Percentiles rank a stretch among this genome's conserved stretches.
Evolutionary conservation across 2,329 filamentous ascomycete genomes (phyloP).

Genomic region (Rhytidhysteron rufulum): DNA sequence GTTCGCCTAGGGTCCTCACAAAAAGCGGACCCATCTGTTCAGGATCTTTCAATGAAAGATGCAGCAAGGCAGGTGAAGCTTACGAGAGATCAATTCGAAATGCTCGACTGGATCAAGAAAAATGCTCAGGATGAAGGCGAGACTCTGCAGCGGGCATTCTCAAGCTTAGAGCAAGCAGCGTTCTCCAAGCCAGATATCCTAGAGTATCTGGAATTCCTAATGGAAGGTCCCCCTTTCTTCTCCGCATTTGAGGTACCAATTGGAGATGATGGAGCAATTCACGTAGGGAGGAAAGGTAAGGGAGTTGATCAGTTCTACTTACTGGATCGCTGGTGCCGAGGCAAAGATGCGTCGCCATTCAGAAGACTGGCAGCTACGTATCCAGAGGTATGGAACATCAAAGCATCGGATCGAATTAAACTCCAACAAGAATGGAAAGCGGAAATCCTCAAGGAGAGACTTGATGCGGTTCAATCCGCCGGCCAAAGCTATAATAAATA

Average conservation of each 20-base stretch:
- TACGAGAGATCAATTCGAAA: background rate
- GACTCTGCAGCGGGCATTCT: background rate
- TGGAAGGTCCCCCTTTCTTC: slow-evolving; percentile 43
- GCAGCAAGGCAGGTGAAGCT: background rate
- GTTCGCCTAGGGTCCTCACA: slow-evolving; percentile 60
- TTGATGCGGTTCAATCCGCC: no score
- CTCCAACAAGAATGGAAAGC: background rate
- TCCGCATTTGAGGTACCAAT: slow-evolving; percentile 51
- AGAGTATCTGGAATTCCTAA: slow-evolving; percentile 47
- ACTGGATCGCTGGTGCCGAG: slow-evolving; percentile 48
- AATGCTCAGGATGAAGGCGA: background rate
- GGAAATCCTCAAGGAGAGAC: slow-evolving; percentile 9
- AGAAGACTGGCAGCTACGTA: slow-evolving; percentile 17
- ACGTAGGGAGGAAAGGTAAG: slow-evolving; percentile 44
- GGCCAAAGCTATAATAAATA: background rate
- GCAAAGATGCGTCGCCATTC: slow-evolving; percentile 42
- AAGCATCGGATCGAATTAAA: background rate
- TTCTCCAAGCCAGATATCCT: slow-evolving; percentile 20
- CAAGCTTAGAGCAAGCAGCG: background rate
- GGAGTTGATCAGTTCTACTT: slow-evolving; percentile 45
- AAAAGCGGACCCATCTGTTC: slow-evolving; percentile 19
- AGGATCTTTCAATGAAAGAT: background rate
- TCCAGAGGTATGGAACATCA: slow-evolving; percentile 4
- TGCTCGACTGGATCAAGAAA: background rate
- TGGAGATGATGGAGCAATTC: slow-evolving; percentile 39